A percentile compares a stretch with the other conserved stretches of the same genome.
Conservation (phyloP, 805 yeast genomes). For the Monosporozyma yasuniensis region DNA sequence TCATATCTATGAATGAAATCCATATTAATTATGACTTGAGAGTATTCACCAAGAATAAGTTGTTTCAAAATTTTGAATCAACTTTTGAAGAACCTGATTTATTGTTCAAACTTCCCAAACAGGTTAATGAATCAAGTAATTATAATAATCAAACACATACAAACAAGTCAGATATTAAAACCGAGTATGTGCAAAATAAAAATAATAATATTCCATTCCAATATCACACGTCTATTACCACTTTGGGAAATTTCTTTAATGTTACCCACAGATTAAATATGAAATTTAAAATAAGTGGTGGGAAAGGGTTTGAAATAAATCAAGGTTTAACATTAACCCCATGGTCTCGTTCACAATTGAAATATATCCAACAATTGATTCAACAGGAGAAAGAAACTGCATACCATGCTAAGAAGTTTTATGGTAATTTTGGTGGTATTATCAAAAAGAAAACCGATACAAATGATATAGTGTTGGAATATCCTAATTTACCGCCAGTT, state of each 20-base stretch:
- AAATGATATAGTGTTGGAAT: conserved; percentile 16
- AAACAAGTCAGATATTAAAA: conserved; percentile 6
- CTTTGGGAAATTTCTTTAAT: conserved; percentile 36
- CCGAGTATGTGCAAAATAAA: conserved; percentile 27
- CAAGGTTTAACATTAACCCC: conserved; percentile 50
- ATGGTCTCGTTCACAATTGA: conserved; percentile 40
- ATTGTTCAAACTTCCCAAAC: conserved; percentile 13
- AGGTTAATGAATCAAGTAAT: background rate
- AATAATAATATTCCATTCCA: conserved; percentile 28
- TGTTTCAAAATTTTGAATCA: conserved; percentile 25
- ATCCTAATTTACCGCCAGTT: conserved; percentile 32
- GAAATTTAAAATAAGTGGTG: conserved; percentile 40
- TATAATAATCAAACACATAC: background rate
- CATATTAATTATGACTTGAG: conserved; percentile 18
- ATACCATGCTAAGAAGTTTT: conserved; percentile 27
- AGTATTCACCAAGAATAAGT: conserved; percentile 22
- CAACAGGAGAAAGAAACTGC: conserved; percentile 44
- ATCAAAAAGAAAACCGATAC: conserved; percentile 16
- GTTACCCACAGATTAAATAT: conserved; percentile 43
- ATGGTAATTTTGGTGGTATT: conserved; percentile 31
- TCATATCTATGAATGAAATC: conserved; percentile 25
- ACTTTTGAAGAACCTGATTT: conserved; percentile 27
- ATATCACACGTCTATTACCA: conserved; percentile 42
- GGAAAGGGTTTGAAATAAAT: conserved; percentile 40
- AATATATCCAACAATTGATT: conserved; percentile 45